These are phyloP conservation scores for Malassezia japonica DNA, from an alignment of 1,284 basidiomycete species.

Conservation along the genomic window DNA sequence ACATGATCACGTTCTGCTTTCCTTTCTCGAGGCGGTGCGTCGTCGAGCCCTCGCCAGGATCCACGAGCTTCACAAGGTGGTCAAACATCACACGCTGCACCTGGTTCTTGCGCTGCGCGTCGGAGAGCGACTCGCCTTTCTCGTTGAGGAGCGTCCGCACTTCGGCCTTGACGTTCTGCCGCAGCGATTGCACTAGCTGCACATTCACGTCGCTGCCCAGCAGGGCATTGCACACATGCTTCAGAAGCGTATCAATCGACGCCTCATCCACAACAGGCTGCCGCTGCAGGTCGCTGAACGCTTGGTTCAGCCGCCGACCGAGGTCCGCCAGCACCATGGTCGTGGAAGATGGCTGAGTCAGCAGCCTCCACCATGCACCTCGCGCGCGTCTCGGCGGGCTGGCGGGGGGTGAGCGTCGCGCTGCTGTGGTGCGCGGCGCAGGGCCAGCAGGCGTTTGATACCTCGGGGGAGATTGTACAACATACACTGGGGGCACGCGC, in stretches of 20 bases:
- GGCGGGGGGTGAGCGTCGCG: slow-evolving; percentile 12
- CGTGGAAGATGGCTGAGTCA: background rate
- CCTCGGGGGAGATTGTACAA: slow-evolving; percentile 27
- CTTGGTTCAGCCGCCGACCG: slow-evolving; percentile 83
- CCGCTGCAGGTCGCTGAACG: slow-evolving; percentile 78
- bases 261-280: slow-evolving; percentile 69
- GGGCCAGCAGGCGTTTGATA: slow-evolving; percentile 30
- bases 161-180: slow-evolving; percentile 68
- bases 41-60: slow-evolving; percentile 52
- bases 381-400: slow-evolving; percentile 1
- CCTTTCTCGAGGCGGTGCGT: slow-evolving; percentile 58
- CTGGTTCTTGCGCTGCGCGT: slow-evolving; percentile 37
- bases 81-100: slow-evolving; percentile 66
- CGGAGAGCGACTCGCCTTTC: slow-evolving; percentile 28
- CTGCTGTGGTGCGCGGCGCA: slow-evolving; percentile 18
- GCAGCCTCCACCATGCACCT: background rate
- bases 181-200: slow-evolving; percentile 76
- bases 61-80: slow-evolving; percentile 86
- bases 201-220: slow-evolving; percentile 98
- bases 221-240: slow-evolving; percentile 85
- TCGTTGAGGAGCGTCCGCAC: slow-evolving; percentile 54
- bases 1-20: slow-evolving; percentile 87
- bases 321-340: slow-evolving; percentile 91
- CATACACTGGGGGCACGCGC: slow-evolving; percentile 15
- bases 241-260: slow-evolving; percentile 58